These are phyloP conservation scores for Aspergillus niger DNA, from an alignment of 2,329 filamentous ascomycete genomes.

Conservation along the genomic window DNA sequence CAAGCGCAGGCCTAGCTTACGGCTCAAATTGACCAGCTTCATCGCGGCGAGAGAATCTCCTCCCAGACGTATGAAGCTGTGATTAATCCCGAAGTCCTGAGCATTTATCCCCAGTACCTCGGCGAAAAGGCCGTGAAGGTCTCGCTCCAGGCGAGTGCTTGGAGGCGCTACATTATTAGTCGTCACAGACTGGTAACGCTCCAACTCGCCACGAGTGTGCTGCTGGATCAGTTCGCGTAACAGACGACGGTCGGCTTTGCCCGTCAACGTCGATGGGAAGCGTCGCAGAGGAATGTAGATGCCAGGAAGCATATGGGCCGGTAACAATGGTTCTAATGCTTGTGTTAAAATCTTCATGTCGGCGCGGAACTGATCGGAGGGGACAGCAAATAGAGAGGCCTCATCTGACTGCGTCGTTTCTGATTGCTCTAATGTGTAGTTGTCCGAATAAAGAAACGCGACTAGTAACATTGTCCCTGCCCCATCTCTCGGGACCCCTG, in stretches of 20 bases:
- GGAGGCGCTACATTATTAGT: background rate
- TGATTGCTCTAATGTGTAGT: background rate
- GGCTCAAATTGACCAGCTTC: conserved; percentile 4
- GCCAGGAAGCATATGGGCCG: conserved; percentile 10
- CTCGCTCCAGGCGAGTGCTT: background rate
- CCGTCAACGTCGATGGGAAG: conserved; percentile 1
- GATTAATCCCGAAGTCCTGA: conserved; percentile 19
- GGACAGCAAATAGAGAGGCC: background rate
- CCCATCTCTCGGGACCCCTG: background rate
- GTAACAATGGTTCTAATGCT: background rate
- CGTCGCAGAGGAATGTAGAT: conserved; percentile 2
- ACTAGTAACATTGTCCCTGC: background rate
- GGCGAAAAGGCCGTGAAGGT: conserved; percentile 15
- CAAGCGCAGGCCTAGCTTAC: background rate
- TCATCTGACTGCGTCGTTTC: background rate
- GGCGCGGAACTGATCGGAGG: background rate
- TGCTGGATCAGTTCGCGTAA: background rate
- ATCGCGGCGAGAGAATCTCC: conserved; percentile 32
- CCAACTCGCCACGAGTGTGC: background rate
- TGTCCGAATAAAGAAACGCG: background rate
- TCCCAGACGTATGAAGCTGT: conserved; percentile 33
- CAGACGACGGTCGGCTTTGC: conserved; percentile 6
- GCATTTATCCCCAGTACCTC: conserved; percentile 14
- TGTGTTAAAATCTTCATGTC: background rate
- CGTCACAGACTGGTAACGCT: background rate